phyloP scores from a whole-genome alignment of 2,329 filamentous ascomycete genomes.

The Phaeomoniella chlamydospora region DNA sequence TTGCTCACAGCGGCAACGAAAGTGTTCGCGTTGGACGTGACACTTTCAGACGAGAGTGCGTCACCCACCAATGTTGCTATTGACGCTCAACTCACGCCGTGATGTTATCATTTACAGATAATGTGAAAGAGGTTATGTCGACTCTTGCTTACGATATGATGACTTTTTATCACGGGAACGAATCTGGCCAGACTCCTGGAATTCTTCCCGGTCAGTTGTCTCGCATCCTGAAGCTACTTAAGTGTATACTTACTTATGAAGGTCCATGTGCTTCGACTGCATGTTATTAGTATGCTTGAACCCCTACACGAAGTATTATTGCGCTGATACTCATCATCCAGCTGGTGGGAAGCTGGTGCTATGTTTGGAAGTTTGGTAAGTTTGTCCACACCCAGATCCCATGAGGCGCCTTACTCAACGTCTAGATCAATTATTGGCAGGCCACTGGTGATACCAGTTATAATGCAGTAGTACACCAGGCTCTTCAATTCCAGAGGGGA shows the following conservation, averaged over 20 bases:
- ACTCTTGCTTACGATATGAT: constrained; percentile 18
- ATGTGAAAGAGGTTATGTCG: constrained; percentile 16
- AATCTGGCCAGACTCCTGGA: constrained; percentile 16
- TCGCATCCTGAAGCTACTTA: too few species aligned
- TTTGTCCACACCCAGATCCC: neutral
- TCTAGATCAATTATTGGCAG: constrained; percentile 27
- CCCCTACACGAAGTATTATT: too few species aligned
- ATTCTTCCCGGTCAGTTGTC: constrained; percentile 11
- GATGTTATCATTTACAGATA: neutral
- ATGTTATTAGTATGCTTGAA: constrained; percentile 16
- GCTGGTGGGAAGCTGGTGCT: constrained; percentile 22
- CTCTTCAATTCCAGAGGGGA: constrained; percentile 22
- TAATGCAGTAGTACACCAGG: constrained; percentile 23
- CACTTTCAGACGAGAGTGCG: neutral
- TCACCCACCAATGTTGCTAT: neutral
- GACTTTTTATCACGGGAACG: constrained; percentile 18
- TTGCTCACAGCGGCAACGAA: neutral
- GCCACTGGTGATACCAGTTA: constrained; percentile 24
- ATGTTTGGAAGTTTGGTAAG: constrained; percentile 14
- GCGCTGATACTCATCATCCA: too few species aligned
- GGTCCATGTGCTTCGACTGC: constrained; percentile 9
- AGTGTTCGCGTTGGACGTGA: neutral
- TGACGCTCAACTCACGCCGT: neutral
- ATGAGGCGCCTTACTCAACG: constrained; percentile 20
- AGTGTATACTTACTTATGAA: neutral